These are phyloP conservation scores for Ascochyta clinopodiicola DNA, from an alignment of 2,329 filamentous ascomycete genomes.

Conservation along the genomic window DNA sequence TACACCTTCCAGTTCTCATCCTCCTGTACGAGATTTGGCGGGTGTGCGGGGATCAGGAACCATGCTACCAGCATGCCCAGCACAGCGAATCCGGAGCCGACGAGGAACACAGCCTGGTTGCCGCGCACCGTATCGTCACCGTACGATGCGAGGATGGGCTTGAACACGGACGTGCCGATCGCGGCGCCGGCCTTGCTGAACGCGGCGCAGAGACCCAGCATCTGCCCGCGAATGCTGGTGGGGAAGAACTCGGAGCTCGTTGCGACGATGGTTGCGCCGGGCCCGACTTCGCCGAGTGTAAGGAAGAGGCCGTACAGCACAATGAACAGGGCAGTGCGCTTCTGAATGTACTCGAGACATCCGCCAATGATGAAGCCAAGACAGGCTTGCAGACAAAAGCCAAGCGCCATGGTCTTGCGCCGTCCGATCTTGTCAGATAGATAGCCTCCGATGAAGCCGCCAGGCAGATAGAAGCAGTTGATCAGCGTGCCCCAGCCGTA, in stretches of 20 bases:
- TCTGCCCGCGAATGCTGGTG: constrained; percentile 35
- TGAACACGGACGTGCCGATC: constrained; percentile 33
- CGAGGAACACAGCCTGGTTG: constrained; percentile 35
- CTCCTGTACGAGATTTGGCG: constrained; percentile 35
- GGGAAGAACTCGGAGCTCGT: constrained; percentile 36
- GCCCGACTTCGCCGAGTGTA: constrained; percentile 35
- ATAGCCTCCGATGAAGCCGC: constrained; percentile 37
- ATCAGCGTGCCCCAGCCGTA: constrained; percentile 29
- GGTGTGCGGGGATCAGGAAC: constrained; percentile 40
- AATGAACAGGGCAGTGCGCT: constrained; percentile 38
- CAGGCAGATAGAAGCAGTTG: constrained; percentile 38
- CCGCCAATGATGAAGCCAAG: constrained; percentile 38
- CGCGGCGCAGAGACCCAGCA: constrained; percentile 33
- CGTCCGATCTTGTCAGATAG: constrained; percentile 35
- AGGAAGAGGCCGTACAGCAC: constrained; percentile 38
- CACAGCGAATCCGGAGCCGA: constrained; percentile 35
- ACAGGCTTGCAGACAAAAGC: constrained; percentile 31
- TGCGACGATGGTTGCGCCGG: constrained; percentile 25
- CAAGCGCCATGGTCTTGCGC: constrained; percentile 32
- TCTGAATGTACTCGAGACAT: constrained; percentile 36
- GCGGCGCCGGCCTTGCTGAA: constrained; percentile 37
- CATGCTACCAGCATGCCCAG: constrained; percentile 32
- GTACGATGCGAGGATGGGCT: constrained; percentile 34
- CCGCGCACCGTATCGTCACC: constrained; percentile 27
- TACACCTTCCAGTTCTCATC: constrained; percentile 38